A percentile compares a stretch with the other conserved stretches of the same genome.
Conservation (phyloP, 2,329 filamentous ascomycete species). For the Diaporthe vaccinii region DNA sequence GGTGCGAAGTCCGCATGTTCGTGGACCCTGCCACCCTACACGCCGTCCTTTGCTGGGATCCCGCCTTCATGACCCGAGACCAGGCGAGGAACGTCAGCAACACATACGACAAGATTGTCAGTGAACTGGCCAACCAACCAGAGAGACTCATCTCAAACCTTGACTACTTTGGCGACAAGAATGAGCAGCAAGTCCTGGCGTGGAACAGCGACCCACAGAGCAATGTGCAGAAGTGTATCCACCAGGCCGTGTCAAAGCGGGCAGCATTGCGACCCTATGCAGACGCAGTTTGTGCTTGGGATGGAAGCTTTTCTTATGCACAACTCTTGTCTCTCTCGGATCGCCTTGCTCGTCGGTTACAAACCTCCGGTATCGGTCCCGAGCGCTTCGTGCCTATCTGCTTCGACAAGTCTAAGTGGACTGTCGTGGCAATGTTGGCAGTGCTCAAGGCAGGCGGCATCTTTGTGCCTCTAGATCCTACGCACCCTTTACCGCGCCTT, state of each 20-base stretch:
- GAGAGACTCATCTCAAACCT: neutral
- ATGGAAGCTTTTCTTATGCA: conserved; percentile 11
- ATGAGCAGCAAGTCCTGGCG: neutral
- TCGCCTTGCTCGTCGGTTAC: conserved; percentile 24
- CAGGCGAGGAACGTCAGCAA: conserved; percentile 6
- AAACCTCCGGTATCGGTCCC: neutral
- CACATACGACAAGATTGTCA: conserved; percentile 8
- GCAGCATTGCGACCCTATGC: neutral
- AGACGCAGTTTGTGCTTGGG: conserved; percentile 4
- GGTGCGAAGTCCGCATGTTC: conserved; percentile 16
- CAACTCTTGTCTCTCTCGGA: conserved; percentile 13
- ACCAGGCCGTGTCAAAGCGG: conserved; percentile 5
- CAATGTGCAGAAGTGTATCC: conserved; percentile 4
- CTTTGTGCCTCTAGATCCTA: conserved; percentile 43
- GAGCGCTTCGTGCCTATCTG: conserved; percentile 33
- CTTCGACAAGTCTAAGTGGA: conserved; percentile 25
- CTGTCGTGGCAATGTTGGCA: conserved; percentile 42
- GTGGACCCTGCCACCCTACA: conserved; percentile 1
- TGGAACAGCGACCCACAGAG: conserved; percentile 4
- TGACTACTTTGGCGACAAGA: neutral
- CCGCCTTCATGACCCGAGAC: neutral
- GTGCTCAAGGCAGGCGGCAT: conserved; percentile 45
- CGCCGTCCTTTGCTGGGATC: neutral
- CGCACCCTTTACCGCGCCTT: neutral
- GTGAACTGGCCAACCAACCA: neutral